Evolutionary conservation across 495 filamentous ascomycete species (phyloP).

Genomic region (Aspergillus olivimuriae): DNA sequence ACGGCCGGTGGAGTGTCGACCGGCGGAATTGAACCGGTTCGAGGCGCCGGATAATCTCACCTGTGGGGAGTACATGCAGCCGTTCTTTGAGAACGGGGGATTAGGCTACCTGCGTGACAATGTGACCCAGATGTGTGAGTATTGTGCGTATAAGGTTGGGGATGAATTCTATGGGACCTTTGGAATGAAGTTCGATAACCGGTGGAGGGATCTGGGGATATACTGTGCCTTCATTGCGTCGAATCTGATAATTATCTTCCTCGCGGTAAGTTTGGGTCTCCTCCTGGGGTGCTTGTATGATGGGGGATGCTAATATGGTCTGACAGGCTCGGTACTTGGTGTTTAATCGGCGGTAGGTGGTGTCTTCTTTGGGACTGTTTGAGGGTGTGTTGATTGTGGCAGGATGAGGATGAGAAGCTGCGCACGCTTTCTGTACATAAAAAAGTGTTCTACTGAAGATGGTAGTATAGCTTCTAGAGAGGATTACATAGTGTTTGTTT

Average conservation of each 20-base stretch:
- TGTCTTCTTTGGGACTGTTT: too few relatives aligned
- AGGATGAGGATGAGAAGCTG: too few relatives aligned
- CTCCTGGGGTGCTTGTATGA: too few relatives aligned
- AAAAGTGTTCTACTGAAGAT: too few relatives aligned
- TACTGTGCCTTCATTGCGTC: slow-evolving; percentile 65
- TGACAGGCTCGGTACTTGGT: slow-evolving; percentile 55
- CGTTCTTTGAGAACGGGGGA: slow-evolving; percentile 57
- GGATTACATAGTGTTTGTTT: too few relatives aligned
- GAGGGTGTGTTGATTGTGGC: slow-evolving; percentile 2
- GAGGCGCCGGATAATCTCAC: slow-evolving; percentile 50
- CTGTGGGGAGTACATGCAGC: slow-evolving; percentile 68
- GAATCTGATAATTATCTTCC: slow-evolving; percentile 68
- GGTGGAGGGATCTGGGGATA: slow-evolving; percentile 80
- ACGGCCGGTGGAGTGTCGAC: slow-evolving; percentile 51
- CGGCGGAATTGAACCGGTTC: slow-evolving; percentile 55
- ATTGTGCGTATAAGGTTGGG: slow-evolving; percentile 71
- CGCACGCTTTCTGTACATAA: too few relatives aligned
- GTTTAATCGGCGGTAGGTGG: slow-evolving; percentile 51
- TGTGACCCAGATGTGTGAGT: slow-evolving; percentile 57
- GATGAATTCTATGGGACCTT: slow-evolving; percentile 70
- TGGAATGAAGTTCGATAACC: slow-evolving; percentile 53
- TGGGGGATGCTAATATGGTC: slow-evolving; percentile 15
- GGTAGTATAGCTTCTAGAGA: too few relatives aligned
- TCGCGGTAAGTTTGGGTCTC: slow-evolving; percentile 38
- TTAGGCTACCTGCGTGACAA: slow-evolving; percentile 59